Evolutionary conservation across 192 early-diverging fungal genomes (phyloP).

Genomic region (Backusella circina): DNA sequence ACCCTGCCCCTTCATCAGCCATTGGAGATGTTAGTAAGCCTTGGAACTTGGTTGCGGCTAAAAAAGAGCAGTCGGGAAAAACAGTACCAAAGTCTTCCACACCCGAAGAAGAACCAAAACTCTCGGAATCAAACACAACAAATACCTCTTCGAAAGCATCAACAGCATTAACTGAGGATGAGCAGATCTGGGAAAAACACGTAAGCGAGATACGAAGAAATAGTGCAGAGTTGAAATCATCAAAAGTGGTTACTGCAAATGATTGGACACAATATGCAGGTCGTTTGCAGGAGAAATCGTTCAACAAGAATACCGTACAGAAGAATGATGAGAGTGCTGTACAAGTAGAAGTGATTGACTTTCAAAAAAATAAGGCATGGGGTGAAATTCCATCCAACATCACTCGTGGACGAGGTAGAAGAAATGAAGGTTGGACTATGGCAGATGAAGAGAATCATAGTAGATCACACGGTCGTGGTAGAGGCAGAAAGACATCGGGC

Average conservation of each 20-base stretch:
- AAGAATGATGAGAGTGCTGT: not conserved
- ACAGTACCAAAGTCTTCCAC: not conserved
- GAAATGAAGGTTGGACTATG: not conserved
- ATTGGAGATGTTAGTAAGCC: not conserved
- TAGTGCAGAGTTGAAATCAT: not conserved
- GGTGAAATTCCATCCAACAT: not conserved
- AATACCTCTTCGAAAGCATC: not conserved
- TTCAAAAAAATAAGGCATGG: conserved; percentile 1
- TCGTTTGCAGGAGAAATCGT: not conserved
- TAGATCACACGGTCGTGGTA: conserved; percentile 7
- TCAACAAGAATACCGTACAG: not conserved
- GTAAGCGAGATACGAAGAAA: not conserved
- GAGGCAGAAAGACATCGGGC: not conserved
- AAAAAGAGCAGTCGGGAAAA: not conserved
- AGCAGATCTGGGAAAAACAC: not conserved
- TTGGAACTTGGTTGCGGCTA: conserved; percentile 4
- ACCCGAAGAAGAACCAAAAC: not conserved
- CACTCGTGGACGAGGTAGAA: not conserved
- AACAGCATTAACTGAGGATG: not conserved
- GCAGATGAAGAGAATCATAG: not conserved
- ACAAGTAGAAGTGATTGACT: conserved; percentile 1
- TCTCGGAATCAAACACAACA: not conserved
- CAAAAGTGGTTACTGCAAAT: not conserved
- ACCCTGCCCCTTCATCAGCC: not conserved
- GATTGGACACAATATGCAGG: conserved; percentile 5